Conservation (phyloP, 345 rosid genomes). For the Corchorus capsularis region DNA sequence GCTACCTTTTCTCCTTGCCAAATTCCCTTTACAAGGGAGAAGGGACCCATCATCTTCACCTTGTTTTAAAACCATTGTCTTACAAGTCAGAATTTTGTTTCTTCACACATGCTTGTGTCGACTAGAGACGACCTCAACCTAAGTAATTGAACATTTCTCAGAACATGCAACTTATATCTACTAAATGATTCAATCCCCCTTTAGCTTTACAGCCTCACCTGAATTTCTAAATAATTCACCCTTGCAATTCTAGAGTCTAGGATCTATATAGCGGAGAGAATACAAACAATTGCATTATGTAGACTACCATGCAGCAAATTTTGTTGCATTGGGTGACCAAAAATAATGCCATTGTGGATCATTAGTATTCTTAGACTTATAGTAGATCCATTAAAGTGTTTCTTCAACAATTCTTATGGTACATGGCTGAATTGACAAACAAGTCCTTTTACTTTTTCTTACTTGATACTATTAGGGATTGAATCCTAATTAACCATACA, state of each 20-base stretch:
- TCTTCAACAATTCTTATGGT: neutral
- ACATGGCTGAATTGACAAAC: neutral
- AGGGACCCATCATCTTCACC: conserved; percentile 17
- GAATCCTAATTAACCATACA: no score
- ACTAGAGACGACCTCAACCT: conserved; percentile 13
- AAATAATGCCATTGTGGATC: no score
- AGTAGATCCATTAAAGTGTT: no score
- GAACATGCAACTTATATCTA: no score
- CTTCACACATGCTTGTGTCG: conserved; percentile 20
- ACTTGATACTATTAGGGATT: neutral
- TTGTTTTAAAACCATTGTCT: conserved; percentile 4
- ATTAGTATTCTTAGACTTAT: no score
- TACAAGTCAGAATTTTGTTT: neutral
- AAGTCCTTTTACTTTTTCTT: neutral
- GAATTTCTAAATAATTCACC: no score
- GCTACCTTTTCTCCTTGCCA: conserved; percentile 5
- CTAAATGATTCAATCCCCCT: no score
- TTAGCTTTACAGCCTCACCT: no score
- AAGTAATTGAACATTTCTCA: neutral
- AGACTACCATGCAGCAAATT: neutral
- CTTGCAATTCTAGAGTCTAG: no score
- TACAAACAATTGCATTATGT: neutral
- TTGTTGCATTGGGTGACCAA: neutral
- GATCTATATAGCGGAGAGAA: neutral
- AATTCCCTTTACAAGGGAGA: conserved; percentile 6